Conservation (phyloP, 345 rosid genomes). For the Populus nigra region DNA sequence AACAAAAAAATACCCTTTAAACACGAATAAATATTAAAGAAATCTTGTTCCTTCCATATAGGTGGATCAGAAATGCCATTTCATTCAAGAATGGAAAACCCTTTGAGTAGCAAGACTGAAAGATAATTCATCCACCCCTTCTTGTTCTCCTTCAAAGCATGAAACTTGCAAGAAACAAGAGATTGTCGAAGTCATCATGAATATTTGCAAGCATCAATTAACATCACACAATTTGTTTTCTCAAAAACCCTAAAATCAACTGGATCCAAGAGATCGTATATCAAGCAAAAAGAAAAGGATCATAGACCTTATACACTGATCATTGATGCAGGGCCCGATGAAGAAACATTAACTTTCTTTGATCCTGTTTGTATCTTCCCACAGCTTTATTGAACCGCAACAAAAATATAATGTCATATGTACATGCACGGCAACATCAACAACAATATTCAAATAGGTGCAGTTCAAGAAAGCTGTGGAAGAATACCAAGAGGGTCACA, state of each 20-base stretch:
- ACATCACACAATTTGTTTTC: not conserved
- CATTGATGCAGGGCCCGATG: not conserved
- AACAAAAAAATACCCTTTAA: not conserved
- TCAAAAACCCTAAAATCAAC: not conserved
- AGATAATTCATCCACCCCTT: not conserved
- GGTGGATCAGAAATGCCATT: not conserved
- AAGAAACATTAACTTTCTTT: slow-evolving; percentile 4
- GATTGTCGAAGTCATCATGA: not conserved
- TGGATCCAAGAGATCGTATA: not conserved
- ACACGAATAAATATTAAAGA: not conserved
- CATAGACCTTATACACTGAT: not conserved
- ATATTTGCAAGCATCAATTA: not conserved
- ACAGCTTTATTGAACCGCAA: slow-evolving; percentile 95
- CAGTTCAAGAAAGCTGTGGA: slow-evolving; percentile 99
- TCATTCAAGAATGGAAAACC: not conserved
- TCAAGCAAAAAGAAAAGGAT: not conserved
- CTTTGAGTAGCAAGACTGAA: not conserved
- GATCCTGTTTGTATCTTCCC: slow-evolving; percentile 79
- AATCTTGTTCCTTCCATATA: too few species aligned
- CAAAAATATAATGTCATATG: not conserved
- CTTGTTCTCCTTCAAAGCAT: not conserved
- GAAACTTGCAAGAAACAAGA: not conserved
- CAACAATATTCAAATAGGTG: slow-evolving; percentile 22
- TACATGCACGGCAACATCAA: slow-evolving; percentile 7
- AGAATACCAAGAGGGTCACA: slow-evolving; percentile 75